A percentile compares a stretch with the other conserved stretches of the same genome.
phyloP scores from a whole-genome alignment of 768 basidiomycete genomes.

The Suillus clintonianus region DNA sequence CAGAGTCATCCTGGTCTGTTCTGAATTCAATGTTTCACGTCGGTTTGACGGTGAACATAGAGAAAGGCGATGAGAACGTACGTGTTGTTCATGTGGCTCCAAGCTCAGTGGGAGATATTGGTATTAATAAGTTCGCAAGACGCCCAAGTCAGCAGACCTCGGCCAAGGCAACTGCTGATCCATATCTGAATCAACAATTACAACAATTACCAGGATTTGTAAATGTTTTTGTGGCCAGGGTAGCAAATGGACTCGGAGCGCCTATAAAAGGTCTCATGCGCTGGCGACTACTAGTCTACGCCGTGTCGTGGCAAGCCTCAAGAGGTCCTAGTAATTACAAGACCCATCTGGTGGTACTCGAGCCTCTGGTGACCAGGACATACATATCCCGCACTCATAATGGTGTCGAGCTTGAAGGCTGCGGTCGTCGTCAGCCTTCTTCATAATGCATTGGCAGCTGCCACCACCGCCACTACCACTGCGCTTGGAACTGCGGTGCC shows the following conservation, averaged over 20 bases:
- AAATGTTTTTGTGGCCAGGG: background rate
- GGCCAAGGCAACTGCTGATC: background rate
- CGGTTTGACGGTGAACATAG: background rate
- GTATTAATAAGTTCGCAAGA: background rate
- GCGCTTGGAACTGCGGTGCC: constrained; percentile 22
- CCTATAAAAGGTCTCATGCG: background rate
- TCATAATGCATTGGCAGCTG: constrained; percentile 15
- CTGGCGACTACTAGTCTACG: background rate
- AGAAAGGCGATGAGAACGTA: no score
- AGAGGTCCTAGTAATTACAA: background rate
- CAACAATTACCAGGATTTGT: background rate
- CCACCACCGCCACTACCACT: constrained; percentile 11
- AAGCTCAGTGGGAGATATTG: background rate
- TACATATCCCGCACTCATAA: background rate
- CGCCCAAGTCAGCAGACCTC: background rate
- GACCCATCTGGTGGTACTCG: background rate
- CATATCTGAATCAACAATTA: background rate
- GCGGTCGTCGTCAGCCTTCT: constrained; percentile 16
- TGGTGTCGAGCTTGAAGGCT: constrained; percentile 31
- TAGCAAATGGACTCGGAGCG: background rate
- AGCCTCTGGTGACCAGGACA: background rate
- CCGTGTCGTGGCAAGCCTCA: background rate
- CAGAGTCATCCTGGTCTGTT: background rate
- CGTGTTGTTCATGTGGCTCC: background rate
- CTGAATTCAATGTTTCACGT: background rate